Evolutionary conservation across 441 rosid species (phyloP).

Genomic region (Erodium moschatum): DNA sequence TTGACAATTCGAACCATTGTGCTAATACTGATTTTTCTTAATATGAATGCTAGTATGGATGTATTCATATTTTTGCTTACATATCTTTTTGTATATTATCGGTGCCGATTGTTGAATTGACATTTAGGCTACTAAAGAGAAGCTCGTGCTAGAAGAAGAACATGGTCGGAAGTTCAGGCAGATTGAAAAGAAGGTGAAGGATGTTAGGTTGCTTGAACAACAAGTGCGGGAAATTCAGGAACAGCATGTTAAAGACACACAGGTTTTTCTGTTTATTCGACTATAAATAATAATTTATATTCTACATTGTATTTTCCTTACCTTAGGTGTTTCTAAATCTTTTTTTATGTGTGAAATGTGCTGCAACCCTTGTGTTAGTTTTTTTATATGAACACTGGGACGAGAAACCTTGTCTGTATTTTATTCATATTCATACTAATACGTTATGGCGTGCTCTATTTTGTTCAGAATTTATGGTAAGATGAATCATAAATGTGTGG

Average conservation of each 20-base stretch:
- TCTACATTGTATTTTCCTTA: background rate
- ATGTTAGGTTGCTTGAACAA: conserved; percentile 44
- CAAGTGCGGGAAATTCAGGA: conserved; percentile 69
- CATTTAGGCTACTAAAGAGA: conserved; percentile 59
- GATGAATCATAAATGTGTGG: conserved; percentile 3
- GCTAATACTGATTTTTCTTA: background rate
- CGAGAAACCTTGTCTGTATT: background rate
- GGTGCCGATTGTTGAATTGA: conserved; percentile 18
- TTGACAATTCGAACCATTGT: background rate
- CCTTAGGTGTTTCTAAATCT: background rate
- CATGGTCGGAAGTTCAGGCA: conserved; percentile 33
- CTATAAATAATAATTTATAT: conserved; percentile 4
- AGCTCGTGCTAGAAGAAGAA: conserved; percentile 51
- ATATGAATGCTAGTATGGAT: conserved; percentile 6
- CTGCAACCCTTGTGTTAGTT: background rate
- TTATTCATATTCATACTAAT: background rate
- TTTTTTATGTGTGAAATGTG: background rate
- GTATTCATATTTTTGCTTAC: background rate
- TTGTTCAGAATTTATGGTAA: background rate
- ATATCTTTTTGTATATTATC: conserved; percentile 2
- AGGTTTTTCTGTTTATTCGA: conserved; percentile 40
- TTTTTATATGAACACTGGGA: background rate
- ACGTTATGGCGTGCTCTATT: background rate
- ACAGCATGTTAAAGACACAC: conserved; percentile 58
- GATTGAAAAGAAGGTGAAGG: conserved; percentile 39